Conservation (phyloP, 176 grass and related monocot species). For the Miscanthus lutarioriparius region DNA sequence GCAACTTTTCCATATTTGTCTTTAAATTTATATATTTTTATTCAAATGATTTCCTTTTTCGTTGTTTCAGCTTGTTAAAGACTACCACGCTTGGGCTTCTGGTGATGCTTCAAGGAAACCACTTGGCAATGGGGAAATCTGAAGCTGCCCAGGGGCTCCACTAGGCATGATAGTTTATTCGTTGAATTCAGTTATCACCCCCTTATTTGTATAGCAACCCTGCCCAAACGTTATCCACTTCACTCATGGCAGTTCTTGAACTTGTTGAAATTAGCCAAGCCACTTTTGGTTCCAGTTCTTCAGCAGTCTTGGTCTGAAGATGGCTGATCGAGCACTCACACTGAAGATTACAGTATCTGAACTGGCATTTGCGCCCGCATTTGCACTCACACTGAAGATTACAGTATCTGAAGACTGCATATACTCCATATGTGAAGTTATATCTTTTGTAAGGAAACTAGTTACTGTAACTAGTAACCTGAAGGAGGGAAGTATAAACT, state of each 20-base stretch:
- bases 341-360: background rate
- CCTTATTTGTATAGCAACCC: slow-evolving; percentile 14
- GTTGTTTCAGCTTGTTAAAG: slow-evolving; percentile 78
- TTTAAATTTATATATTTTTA: background rate
- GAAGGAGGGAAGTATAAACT: background rate
- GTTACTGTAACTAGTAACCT: background rate
- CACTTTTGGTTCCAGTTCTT: slow-evolving; percentile 6
- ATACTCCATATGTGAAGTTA: background rate
- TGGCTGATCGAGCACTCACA: background rate
- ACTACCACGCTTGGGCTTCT: slow-evolving; percentile 89
- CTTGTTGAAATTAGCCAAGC: background rate
- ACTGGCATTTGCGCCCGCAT: background rate
- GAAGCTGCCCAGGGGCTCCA: slow-evolving; percentile 32
- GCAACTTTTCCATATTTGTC: background rate
- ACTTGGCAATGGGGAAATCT: slow-evolving; percentile 92
- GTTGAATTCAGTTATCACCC: background rate
- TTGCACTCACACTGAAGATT: too few species aligned
- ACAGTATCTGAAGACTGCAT: too few species aligned
- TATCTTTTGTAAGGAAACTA: background rate
- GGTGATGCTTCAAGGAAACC: slow-evolving; percentile 88
- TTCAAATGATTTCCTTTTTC: background rate
- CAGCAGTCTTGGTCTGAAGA: background rate
- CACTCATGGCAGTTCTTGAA: slow-evolving; percentile 6
- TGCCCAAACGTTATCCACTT: slow-evolving; percentile 25
- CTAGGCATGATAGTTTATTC: slow-evolving; percentile 22